phyloP scores from a whole-genome alignment of 371 early-diverging fungal genomes.

The Lichtheimia ramosa region DNA sequence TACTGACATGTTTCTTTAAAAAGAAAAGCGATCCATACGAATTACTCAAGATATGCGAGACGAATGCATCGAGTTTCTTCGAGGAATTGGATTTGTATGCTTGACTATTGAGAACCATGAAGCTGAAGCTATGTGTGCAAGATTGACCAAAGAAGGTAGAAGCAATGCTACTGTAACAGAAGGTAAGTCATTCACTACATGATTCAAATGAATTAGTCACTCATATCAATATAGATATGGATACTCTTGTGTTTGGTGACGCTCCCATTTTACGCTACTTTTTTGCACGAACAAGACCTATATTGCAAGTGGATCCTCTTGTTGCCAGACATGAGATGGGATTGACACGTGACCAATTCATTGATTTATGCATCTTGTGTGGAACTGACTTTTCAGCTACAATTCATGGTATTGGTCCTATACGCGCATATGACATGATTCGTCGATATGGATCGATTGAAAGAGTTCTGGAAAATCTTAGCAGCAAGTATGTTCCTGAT shows the following conservation, averaged over 20 bases:
- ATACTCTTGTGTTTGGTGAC: conserved; percentile 62
- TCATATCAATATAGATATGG: conserved; percentile 43
- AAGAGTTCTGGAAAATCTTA: conserved; percentile 40
- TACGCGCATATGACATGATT: conserved; percentile 57
- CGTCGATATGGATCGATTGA: conserved; percentile 66
- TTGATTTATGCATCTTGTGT: conserved; percentile 80
- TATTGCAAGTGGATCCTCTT: conserved; percentile 56
- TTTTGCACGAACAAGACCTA: conserved; percentile 31
- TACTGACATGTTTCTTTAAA: conserved; percentile 2
- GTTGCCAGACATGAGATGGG: conserved; percentile 51
- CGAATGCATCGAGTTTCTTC: conserved; percentile 53
- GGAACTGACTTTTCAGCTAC: conserved; percentile 77
- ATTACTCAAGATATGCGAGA: conserved; percentile 49
- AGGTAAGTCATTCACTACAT: conserved; percentile 42
- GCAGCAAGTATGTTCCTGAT: conserved; percentile 35
- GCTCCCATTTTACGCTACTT: conserved; percentile 56
- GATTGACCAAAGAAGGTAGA: conserved; percentile 42
- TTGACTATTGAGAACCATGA: conserved; percentile 53
- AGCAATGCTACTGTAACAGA: conserved; percentile 68
- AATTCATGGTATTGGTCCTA: conserved; percentile 65
- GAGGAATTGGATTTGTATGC: conserved; percentile 52
- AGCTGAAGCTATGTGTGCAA: conserved; percentile 72
- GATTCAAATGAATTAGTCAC: neutral
- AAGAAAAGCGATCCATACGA: conserved; percentile 52
- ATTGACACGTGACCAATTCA: conserved; percentile 55